phyloP scores from a whole-genome alignment of 768 basidiomycete species.

The Filobasidium floriforme region DNA sequence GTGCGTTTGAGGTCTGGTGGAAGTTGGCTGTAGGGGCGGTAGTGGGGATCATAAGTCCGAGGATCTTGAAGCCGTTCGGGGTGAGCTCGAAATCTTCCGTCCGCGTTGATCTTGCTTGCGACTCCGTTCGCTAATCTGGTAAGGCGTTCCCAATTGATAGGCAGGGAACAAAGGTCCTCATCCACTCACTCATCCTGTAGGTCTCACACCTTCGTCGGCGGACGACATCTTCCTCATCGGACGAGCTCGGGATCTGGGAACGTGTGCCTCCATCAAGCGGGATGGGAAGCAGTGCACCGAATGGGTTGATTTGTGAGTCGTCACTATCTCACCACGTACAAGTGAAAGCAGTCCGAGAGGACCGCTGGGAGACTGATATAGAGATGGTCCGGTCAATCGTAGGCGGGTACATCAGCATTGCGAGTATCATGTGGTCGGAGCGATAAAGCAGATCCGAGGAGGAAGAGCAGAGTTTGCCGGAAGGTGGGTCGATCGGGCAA shows the following conservation, averaged over 20 bases:
- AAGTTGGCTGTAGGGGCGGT: slow-evolving; percentile 84
- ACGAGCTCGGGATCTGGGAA: slow-evolving; percentile 74
- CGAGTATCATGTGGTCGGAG: slow-evolving; percentile 80
- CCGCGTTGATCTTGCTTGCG: background rate
- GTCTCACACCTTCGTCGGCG: slow-evolving; percentile 74
- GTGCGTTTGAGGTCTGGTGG: slow-evolving; percentile 75
- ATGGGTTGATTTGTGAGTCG: slow-evolving; percentile 66
- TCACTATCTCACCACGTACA: too few relatives aligned
- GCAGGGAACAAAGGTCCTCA: slow-evolving; percentile 52
- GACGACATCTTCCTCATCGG: slow-evolving; percentile 78
- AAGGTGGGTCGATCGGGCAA: slow-evolving; percentile 54
- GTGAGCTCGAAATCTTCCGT: slow-evolving; percentile 47
- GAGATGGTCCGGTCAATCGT: background rate
- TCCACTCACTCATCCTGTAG: slow-evolving; percentile 72
- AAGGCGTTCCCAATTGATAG: slow-evolving; percentile 22
- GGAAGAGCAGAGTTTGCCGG: slow-evolving; percentile 76
- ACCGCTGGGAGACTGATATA: background rate
- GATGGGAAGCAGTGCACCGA: slow-evolving; percentile 74
- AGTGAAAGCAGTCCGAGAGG: background rate
- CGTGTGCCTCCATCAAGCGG: slow-evolving; percentile 66
- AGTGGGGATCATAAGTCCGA: slow-evolving; percentile 78
- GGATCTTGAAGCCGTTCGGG: slow-evolving; percentile 75
- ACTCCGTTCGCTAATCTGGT: background rate
- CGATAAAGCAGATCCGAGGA: slow-evolving; percentile 65
- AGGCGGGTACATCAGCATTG: slow-evolving; percentile 70